Base-by-base conservation (phyloP, 1,284 basidiomycete species). In the Leccinum proliferum region DNA sequence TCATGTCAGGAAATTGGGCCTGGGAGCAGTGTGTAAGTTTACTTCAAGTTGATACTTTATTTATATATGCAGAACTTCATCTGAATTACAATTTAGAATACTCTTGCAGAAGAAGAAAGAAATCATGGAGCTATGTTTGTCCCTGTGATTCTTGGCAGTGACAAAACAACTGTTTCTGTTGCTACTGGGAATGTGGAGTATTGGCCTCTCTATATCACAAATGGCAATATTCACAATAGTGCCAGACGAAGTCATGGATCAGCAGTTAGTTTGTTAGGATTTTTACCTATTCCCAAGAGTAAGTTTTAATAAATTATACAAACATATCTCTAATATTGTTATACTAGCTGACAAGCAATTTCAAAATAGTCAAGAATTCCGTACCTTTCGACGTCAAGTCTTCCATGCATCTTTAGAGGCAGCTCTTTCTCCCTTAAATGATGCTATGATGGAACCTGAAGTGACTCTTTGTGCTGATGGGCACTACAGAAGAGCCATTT, bases 151-250 rank as follows among this genome's bases (percentile, higher is more conserved):
- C 41, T 65, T 1, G 64, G 56, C 10, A 62, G 64, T 14, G 41
- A 65, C 41, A 65, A 65, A 14, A 65, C 43, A 0, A 65, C 57
- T 0, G 41, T 66, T 1, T 59, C 59, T 25, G 57, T 65, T 0
- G 25, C 25, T 4, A 65, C 64, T 4, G 59, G 64, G 0, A 32
- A 65, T 1, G 41, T 58, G 1, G 12, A 62, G 4, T 55, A 55
- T 10, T 55, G 15, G 12, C 53, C 53, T 34, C 14, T 55, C 3
- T 52, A 52, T 8, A 14, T 55, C 14, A 15, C 53, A 9, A 55
- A 8, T 55, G 53, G 53, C 2, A 55, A 55, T 34, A 21, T 55
- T 3, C 29, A 55, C 15, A 55, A 55, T n/a, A n/a, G 7, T 34
- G 29, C 15, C 4, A 32, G 53, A n/a, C 11, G 53, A 32, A 15